Base-by-base conservation (phyloP, 1,284 basidiomycete genomes). In the Fistulinella cinereoalba region DNA sequence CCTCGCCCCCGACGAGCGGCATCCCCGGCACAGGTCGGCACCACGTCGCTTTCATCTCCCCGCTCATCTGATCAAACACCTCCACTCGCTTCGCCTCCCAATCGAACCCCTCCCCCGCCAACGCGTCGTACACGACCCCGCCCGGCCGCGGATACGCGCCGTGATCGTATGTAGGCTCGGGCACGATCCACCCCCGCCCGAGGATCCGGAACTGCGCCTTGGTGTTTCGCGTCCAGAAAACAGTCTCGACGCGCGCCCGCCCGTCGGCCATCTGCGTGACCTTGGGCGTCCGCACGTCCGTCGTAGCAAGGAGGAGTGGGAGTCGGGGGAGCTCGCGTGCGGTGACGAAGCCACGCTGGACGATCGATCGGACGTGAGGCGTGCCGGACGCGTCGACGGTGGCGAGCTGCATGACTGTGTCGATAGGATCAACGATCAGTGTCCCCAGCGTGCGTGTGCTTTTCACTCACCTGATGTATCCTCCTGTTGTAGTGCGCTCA, bases 1-100 rank as follows among this genome's bases (percentile, higher is more conserved):
- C 77, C 38, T 75, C 70, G 5, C 72, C 76, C 21, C 68, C 66
- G n/a, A 58, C 33, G 34, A 86, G 58, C 4, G 57, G 64, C 2
- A 62, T 64, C 0, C 85, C 85, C 0, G 85, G 82, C 0, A 69
- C 56, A 1, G 85, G 85, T 3, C 77, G 65, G 49, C 75, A 77
- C 82, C 83, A 88, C 40, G 69, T 72, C 21, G 85, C 85, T 54
- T 75, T 79, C 81, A 87, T 78, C 41, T 70, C 64, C 6, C 66
- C 69, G 43, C 73, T 74, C 73, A 87, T 72, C 16, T 29, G 56
- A 49, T 76, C 72, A 61, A 85, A 88, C 18, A 73, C 57, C 41
- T 72, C 72, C 19, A 65, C 49, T 10, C 85, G 71, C 63, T 79
- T 74, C 28, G 58, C 64, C 57, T 86, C 83, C 85, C 84, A 88